A percentile compares a stretch with the other conserved stretches of the same genome.
Conservation (phyloP, 495 filamentous ascomycete species). For the Penicillium manginii region DNA sequence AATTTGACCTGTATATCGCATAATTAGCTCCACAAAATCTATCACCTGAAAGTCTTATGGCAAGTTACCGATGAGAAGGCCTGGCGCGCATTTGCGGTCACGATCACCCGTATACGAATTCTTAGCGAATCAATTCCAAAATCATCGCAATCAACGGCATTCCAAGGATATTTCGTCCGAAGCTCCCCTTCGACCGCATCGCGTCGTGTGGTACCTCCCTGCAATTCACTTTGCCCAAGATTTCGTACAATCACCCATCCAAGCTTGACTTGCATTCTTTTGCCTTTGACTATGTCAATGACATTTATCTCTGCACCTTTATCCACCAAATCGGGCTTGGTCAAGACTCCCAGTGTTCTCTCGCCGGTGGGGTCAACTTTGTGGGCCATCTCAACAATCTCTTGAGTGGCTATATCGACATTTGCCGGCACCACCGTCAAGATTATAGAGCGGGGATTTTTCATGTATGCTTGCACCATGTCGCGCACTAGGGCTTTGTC, state of each 20-base stretch:
- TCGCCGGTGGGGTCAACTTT: conserved; percentile 51
- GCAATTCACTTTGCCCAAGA: conserved; percentile 39
- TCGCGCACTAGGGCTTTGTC: conserved; percentile 53
- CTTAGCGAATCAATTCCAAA: conserved; percentile 56
- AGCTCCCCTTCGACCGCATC: conserved; percentile 27
- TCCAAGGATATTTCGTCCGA: conserved; percentile 18
- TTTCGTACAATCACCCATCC: conserved; percentile 64
- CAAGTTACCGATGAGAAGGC: conserved; percentile 53
- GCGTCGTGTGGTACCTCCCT: conserved; percentile 17
- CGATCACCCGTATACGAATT: conserved; percentile 24
- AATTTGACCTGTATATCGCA: too few species aligned
- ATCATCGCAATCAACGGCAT: conserved; percentile 29
- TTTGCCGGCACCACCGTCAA: conserved; percentile 65
- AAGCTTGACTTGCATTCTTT: conserved; percentile 48
- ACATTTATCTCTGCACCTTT: conserved; percentile 44
- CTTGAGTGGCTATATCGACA: conserved; percentile 64
- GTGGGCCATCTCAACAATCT: conserved; percentile 58
- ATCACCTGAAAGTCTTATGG: too few species aligned
- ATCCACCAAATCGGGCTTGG: conserved; percentile 64
- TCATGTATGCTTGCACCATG: conserved; percentile 60
- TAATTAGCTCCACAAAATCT: too few species aligned
- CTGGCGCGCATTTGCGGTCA: conserved; percentile 48
- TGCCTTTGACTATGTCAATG: conserved; percentile 47
- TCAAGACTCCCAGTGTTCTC: conserved; percentile 62
- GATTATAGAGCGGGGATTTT: conserved; percentile 57